These are phyloP conservation scores for Corylus avellana DNA, from an alignment of 306 rosid genomes.

Conservation along the genomic window DNA sequence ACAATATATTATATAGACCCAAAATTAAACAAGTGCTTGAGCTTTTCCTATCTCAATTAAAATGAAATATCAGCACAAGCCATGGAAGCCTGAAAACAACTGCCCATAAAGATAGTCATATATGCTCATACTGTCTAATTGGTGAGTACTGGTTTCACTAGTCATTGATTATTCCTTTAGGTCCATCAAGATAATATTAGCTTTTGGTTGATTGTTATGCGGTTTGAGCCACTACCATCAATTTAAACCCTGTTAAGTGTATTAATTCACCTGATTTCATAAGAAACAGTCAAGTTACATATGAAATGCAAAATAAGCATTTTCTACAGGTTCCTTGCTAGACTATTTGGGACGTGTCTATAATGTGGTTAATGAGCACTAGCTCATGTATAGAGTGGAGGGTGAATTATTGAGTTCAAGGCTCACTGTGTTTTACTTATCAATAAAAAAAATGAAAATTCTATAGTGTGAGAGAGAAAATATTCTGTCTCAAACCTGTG, in stretches of 20 bases:
- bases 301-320: neutral
- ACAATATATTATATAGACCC: neutral
- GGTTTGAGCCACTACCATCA: neutral
- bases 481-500: neutral
- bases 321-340: neutral
- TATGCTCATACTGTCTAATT: neutral
- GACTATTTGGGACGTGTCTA: neutral
- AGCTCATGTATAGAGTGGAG: neutral
- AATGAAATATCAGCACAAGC: conserved; percentile 14
- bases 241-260: neutral
- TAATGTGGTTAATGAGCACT: neutral
- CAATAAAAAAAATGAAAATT: too few relatives aligned
- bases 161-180: neutral
- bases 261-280: neutral
- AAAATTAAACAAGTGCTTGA: neutral
- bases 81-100: conserved; percentile 4
- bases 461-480: neutral
- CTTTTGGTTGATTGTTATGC: neutral
- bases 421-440: neutral
- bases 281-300: neutral
- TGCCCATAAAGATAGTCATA: neutral
- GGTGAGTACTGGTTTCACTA: neutral
- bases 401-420: neutral
- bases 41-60: neutral
- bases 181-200: neutral